phyloP scores from a whole-genome alignment of 371 early-diverging fungal genomes.

The Apophysomyces ossiformis region DNA sequence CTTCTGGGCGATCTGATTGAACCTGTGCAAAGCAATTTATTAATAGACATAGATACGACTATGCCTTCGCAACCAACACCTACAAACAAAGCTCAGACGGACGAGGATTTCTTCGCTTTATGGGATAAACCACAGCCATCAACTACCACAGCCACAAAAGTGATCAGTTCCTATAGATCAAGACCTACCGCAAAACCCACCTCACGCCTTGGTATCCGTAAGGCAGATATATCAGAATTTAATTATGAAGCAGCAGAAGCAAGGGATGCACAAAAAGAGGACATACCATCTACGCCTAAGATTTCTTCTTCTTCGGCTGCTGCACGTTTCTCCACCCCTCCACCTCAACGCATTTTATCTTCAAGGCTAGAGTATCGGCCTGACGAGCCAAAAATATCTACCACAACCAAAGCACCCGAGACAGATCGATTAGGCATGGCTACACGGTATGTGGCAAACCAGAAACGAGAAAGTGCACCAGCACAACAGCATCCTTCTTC shows the following conservation, averaged over 20 bases:
- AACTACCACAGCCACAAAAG: constrained; percentile 7
- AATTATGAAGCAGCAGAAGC: constrained; percentile 90
- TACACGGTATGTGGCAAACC: constrained; percentile 59
- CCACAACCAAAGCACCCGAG: constrained; percentile 5
- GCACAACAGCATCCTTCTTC: constrained; percentile 1
- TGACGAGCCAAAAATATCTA: background rate
- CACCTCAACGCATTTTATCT: constrained; percentile 7
- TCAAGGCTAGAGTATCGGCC: constrained; percentile 18
- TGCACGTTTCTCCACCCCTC: background rate
- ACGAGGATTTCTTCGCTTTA: constrained; percentile 26
- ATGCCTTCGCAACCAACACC: background rate
- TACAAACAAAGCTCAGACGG: constrained; percentile 8
- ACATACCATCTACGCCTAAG: background rate
- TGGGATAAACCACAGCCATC: constrained; percentile 14
- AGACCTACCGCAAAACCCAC: background rate
- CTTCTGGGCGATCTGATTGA: background rate
- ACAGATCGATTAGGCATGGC: constrained; percentile 60
- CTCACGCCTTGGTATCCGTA: constrained; percentile 19
- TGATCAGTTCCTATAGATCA: constrained; percentile 7
- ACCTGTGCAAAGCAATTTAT: background rate
- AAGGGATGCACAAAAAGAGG: constrained; percentile 69
- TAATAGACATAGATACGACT: constrained; percentile 18
- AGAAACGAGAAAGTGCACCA: constrained; percentile 1
- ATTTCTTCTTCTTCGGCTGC: background rate
- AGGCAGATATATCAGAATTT: constrained; percentile 23